phyloP scores from a whole-genome alignment of 1,139 yeast genomes.

The Geotrichum australiense region DNA sequence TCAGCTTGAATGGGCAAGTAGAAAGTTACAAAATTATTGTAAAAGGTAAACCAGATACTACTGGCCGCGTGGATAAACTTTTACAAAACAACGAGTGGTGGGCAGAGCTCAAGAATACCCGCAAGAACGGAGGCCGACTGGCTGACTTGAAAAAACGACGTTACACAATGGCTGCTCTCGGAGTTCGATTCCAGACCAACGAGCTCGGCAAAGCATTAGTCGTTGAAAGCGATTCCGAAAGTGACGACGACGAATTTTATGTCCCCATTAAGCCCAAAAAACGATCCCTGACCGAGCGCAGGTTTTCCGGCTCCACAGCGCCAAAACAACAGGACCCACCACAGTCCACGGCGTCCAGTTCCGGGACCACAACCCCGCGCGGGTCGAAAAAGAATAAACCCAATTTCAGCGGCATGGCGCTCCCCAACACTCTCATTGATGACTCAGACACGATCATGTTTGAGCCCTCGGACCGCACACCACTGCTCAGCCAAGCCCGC shows the following conservation, averaged over 20 bases:
- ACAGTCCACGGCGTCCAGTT: neutral
- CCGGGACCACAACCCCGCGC: conserved; percentile 5
- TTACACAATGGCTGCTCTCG: conserved; percentile 31
- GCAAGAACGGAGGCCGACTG: conserved; percentile 34
- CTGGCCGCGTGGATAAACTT: conserved; percentile 34
- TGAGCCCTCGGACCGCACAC: conserved; percentile 24
- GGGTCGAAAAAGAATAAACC: conserved; percentile 37
- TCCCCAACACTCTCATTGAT: conserved; percentile 64
- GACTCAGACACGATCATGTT: conserved; percentile 56
- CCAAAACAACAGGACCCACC: neutral
- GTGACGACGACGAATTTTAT: conserved; percentile 19
- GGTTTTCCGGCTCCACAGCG: neutral
- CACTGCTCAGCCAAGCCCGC: neutral
- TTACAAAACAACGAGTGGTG: conserved; percentile 53
- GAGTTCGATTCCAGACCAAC: conserved; percentile 61
- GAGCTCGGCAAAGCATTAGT: conserved; percentile 37
- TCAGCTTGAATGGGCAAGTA: conserved; percentile 55
- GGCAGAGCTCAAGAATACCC: conserved; percentile 54
- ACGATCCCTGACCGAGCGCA: neutral
- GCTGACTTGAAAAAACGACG: conserved; percentile 23
- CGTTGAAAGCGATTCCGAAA: conserved; percentile 22
- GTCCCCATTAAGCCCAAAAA: conserved; percentile 4
- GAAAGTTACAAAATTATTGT: conserved; percentile 68
- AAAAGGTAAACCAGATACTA: conserved; percentile 46
- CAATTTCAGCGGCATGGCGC: conserved; percentile 68